These are phyloP conservation scores for Naganishia sp. DNA, from an alignment of 1,284 basidiomycete species.

Conservation along the genomic window DNA sequence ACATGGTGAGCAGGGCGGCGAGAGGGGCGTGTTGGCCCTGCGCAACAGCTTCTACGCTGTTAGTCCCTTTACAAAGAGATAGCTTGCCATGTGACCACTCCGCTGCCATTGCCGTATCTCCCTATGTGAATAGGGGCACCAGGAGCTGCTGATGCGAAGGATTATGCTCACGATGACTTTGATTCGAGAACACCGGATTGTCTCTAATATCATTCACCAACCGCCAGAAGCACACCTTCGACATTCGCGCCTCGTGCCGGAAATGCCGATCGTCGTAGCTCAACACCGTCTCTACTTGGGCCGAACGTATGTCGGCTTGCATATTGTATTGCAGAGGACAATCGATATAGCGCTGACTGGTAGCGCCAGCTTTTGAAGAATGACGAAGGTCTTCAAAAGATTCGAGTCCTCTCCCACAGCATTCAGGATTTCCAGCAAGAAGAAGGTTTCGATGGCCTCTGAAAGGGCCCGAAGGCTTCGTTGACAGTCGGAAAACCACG, in stretches of 20 bases:
- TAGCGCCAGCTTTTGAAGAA: too few species aligned
- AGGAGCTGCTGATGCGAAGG: background rate
- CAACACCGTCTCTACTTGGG: background rate
- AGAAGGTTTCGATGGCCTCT: too few species aligned
- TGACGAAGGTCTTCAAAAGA: too few species aligned
- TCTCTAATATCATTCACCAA: background rate
- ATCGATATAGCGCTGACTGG: background rate
- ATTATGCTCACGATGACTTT: background rate
- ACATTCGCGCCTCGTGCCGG: background rate
- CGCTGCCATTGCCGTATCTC: background rate
- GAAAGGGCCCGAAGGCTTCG: too few species aligned
- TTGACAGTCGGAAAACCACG: too few species aligned
- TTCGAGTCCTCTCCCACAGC: too few species aligned
- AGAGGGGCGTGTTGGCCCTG: too few species aligned
- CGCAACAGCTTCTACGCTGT: too few species aligned
- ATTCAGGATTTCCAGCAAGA: too few species aligned
- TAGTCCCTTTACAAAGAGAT: too few species aligned
- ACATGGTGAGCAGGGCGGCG: too few species aligned
- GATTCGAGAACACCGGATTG: background rate
- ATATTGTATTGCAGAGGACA: background rate
- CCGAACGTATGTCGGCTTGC: background rate
- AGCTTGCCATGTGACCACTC: too few species aligned
- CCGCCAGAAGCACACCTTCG: background rate
- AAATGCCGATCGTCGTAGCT: background rate
- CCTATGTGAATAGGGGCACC: background rate